Base-by-base conservation (phyloP, 192 early-diverging fungal genomes). In the Obelidium mucronatum region DNA sequence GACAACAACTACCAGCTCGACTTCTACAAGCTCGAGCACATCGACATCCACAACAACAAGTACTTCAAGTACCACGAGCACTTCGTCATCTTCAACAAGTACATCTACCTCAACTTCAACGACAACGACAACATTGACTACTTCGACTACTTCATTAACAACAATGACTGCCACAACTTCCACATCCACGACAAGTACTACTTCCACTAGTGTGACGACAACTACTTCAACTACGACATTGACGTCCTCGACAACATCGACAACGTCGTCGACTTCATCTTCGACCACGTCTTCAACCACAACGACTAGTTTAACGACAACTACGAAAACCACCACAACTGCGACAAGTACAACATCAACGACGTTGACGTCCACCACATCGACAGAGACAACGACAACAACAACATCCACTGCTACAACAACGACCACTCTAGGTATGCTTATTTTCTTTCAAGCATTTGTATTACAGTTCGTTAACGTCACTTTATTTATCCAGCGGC, bases 41-140 rank as follows among this genome's bases (percentile, higher is more conserved):
- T 58, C 22, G 48, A 13, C 48, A 51, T 13, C 48, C 48, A 51
- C 48, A 51, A 51, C 55, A 31, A 58, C 55, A 58, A 58, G 24
- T 22, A 24, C 55, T 26, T 28, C 55, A 31, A 58, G 17, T 31
- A 8, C 55, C 55, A 58, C 48, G 8, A 51, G 48, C 48, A 51
- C 55, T 24, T 58, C 26, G 28, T 22, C 40, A 44, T 15, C 72
- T 37, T 15, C 68, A 28, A 19, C 52, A 48, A 58, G 8, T 8
- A 53, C 40, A 15, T 33, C 68, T n/a, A 59, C 2, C 15, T 19
- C 30, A 40, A 35, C 70, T 59, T 37, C 54, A 1, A 60, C 33
- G 71, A 59, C 13, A 26, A 77, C 30, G 34, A n/a, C 71, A 22
- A 40, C 5, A 52, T 17, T 34, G 37, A 61, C 36, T 35, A 73